phyloP scores from a whole-genome alignment of 129 eudicot species.

The Escallonia rubra region DNA sequence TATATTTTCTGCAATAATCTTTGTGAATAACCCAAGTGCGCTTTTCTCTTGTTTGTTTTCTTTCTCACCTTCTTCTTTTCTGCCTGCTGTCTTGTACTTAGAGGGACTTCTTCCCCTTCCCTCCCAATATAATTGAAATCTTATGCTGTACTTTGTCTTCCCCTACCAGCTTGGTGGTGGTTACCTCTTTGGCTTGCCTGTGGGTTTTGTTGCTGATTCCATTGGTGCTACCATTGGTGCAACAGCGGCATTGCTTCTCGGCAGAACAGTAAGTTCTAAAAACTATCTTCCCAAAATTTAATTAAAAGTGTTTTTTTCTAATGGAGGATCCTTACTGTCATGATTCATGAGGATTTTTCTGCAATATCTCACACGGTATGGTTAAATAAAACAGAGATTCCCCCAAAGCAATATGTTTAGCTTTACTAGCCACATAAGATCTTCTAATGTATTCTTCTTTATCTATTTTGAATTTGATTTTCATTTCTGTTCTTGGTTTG shows the following conservation, averaged over 20 bases:
- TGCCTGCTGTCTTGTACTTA: no score
- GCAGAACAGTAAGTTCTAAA: conserved; percentile 64
- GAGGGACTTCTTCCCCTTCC: no score
- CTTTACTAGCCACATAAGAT: no score
- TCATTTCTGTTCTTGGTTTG: conserved; percentile 1
- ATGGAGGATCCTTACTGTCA: no score
- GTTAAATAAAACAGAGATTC: no score
- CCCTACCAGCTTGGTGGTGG: conserved; percentile 89
- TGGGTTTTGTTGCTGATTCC: conserved; percentile 89
- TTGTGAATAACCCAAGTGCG: no score
- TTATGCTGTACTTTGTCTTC: not conserved
- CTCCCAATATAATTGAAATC: no score
- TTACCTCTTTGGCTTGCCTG: conserved; percentile 76
- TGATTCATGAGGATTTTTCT: no score
- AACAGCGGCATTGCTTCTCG: conserved; percentile 70
- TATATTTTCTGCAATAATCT: no score
- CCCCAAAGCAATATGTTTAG: no score
- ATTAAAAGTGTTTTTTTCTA: no score
- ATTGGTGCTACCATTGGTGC: conserved; percentile 81
- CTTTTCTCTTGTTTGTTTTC: not conserved
- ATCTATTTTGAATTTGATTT: not conserved
- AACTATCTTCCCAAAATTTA: not conserved
- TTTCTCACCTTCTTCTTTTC: not conserved
- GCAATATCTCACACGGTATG: no score
- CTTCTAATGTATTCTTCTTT: not conserved